These are phyloP conservation scores for Microsporum ferrugineum DNA, from an alignment of 2,329 filamentous ascomycete genomes.

Conservation along the genomic window DNA sequence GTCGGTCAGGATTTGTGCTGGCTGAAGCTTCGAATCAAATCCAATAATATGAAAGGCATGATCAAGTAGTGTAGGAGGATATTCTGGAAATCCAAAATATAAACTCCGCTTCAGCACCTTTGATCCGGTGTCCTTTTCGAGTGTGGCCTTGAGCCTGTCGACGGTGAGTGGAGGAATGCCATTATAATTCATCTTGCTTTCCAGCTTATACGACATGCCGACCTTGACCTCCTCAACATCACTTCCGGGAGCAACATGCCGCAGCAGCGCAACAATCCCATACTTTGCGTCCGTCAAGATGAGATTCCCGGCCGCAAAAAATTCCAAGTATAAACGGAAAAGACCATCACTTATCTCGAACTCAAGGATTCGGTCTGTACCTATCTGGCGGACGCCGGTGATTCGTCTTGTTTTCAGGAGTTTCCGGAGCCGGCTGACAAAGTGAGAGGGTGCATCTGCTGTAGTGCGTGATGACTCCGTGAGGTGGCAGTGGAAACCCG, in stretches of 20 bases:
- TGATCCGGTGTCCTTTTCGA: constrained; percentile 58
- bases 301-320: constrained; percentile 92
- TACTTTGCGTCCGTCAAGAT: constrained; percentile 78
- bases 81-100: constrained; percentile 73
- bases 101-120: constrained; percentile 68
- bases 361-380: constrained; percentile 86
- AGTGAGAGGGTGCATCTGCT: constrained; percentile 69
- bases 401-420: constrained; percentile 76
- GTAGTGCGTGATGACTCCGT: constrained; percentile 84
- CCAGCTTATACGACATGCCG: constrained; percentile 66
- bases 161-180: constrained; percentile 64
- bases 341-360: constrained; percentile 85
- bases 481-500: constrained; percentile 88
- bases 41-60: constrained; percentile 61
- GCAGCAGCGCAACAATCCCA: constrained; percentile 68
- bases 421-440: constrained; percentile 77
- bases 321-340: constrained; percentile 82
- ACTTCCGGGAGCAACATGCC: constrained; percentile 67
- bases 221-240: constrained; percentile 73
- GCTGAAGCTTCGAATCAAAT: constrained; percentile 58
- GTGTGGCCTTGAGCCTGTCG: constrained; percentile 56
- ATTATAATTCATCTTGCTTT: constrained; percentile 70
- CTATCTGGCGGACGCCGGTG: constrained; percentile 70
- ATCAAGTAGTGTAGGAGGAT: constrained; percentile 77
- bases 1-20: constrained; percentile 58